Evolutionary conservation across 169 alveolate species (phyloP).

Genomic region (Eimeria tenella): DNA sequence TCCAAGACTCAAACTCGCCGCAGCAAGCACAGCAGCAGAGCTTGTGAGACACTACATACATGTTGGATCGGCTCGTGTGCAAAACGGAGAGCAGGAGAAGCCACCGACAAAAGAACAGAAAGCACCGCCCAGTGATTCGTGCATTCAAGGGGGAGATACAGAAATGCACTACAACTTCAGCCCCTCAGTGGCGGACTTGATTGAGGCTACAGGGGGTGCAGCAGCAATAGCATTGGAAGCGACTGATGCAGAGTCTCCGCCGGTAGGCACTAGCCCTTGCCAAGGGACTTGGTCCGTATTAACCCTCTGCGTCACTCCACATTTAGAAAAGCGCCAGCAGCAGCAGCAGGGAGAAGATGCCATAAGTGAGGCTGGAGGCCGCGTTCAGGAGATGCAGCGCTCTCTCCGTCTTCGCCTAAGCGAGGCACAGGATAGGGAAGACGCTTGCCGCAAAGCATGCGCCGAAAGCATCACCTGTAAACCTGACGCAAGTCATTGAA

Average conservation of each 20-base stretch:
- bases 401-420: constrained; percentile 64
- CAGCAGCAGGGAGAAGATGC: neutral
- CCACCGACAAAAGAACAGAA: neutral
- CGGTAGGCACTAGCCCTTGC: neutral
- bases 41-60: constrained; percentile 60
- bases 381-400: constrained; percentile 61
- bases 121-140: neutral
- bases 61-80: constrained; percentile 23
- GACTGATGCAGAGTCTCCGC: neutral
- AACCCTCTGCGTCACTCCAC: constrained; percentile 41
- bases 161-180: constrained; percentile 34
- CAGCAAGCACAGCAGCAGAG: constrained; percentile 64
- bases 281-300: constrained; percentile 56
- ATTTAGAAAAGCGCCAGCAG: neutral
- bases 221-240: neutral
- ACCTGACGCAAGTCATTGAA: neutral
- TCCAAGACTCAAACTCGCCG: constrained; percentile 71
- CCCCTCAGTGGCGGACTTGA: constrained; percentile 16
- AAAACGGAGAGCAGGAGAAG: neutral
- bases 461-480: constrained; percentile 9
- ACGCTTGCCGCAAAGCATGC: constrained; percentile 13
- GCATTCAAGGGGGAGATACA: constrained; percentile 52
- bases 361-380: constrained; percentile 60
- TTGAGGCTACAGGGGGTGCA: neutral
- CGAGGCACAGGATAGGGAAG: constrained; percentile 64